Base-by-base conservation (phyloP, 1,139 yeast genomes). In the Geotrichum phurueaensis region DNA sequence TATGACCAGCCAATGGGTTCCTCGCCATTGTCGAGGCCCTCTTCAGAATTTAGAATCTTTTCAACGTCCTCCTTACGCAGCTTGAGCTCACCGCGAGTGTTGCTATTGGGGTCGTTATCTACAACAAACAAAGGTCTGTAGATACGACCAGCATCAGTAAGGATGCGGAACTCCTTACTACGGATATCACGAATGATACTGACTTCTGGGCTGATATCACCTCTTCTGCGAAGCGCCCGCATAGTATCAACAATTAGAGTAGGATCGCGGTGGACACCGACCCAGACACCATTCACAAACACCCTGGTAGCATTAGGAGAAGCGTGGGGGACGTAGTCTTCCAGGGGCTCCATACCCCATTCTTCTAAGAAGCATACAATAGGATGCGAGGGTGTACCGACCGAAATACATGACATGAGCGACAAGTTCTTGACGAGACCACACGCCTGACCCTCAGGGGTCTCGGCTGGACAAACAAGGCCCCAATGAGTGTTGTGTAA, bases 391-490 rank as follows among this genome's bases (percentile, higher is more conserved):
- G 96, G 90, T 12, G 97, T 84, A 74, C 99, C 99, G 66, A 95
- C 99, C 33, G 99, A 94, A 62, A 94, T 91, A 80, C 98, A 91
- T 1, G 98, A 84, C 98, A 95, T 92, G 69, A 94, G 80, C 0
- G 98, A 91, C 73, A 94, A 81, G 75, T 94, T 94, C 79, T 94
- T 94, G 61, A 95, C 99, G 75, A 94, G 81, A 70, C 99, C 99
- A 88, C 99, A 94, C 56, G 99, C 99, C 79, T 94, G 99, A 71
- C 99, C 99, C 80, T 94, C 99, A 2, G 99, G 99, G 18, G 99
- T 94, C 76, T 94, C 99, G 29, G 99, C 99, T 54, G 99, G 99
- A 77, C 99, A 94, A 52, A 94, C 99, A 71, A 94, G 83, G 71
- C 99, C 99, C 99, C 99, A 95, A 78, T 95, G 99, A 33, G 99